phyloP scores from a whole-genome alignment of 2,329 filamentous ascomycete species.

The Stylonectria norvegica region DNA sequence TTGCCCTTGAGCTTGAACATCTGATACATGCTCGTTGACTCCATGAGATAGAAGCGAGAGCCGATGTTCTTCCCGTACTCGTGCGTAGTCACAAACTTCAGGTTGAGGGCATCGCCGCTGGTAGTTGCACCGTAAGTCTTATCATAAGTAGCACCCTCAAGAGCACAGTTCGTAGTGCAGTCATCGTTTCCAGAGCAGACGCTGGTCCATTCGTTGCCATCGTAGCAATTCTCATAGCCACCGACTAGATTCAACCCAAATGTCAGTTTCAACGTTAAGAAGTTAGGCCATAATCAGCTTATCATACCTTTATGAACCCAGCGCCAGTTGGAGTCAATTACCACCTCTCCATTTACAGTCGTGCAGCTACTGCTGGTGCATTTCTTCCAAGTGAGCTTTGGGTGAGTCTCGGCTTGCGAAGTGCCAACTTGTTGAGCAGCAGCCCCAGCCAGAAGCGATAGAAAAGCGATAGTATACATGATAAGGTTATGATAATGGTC shows the following conservation, averaged over 20 bases:
- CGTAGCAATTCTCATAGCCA: slow-evolving; percentile 55
- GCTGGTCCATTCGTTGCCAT: slow-evolving; percentile 47
- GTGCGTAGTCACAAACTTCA: slow-evolving; percentile 56
- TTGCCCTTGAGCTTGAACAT: slow-evolving; percentile 62
- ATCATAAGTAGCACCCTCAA: slow-evolving; percentile 52
- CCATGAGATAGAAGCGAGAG: slow-evolving; percentile 63
- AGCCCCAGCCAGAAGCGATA: slow-evolving; percentile 25
- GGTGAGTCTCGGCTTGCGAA: slow-evolving; percentile 48
- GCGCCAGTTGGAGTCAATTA: slow-evolving; percentile 60
- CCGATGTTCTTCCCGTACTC: slow-evolving; percentile 46
- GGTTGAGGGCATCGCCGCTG: slow-evolving; percentile 47
- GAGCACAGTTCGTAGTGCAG: slow-evolving; percentile 49
- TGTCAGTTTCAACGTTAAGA: too few relatives aligned
- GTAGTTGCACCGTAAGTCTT: slow-evolving; percentile 53
- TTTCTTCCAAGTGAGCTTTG: slow-evolving; percentile 49
- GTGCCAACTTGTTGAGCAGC: slow-evolving; percentile 51
- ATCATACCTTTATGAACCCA: slow-evolving; percentile 50
- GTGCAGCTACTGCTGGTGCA: slow-evolving; percentile 53
- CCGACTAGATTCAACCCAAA: too few relatives aligned
- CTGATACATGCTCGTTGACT: slow-evolving; percentile 59
- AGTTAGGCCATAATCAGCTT: too few relatives aligned
- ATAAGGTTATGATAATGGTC: too few relatives aligned
- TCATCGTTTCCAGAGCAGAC: slow-evolving; percentile 38
- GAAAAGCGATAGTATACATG: slow-evolving; percentile 22
- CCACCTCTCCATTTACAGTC: slow-evolving; percentile 47